Base-by-base conservation (phyloP, 352 stramenopile species). In the Phytophthora sansomeana region DNA sequence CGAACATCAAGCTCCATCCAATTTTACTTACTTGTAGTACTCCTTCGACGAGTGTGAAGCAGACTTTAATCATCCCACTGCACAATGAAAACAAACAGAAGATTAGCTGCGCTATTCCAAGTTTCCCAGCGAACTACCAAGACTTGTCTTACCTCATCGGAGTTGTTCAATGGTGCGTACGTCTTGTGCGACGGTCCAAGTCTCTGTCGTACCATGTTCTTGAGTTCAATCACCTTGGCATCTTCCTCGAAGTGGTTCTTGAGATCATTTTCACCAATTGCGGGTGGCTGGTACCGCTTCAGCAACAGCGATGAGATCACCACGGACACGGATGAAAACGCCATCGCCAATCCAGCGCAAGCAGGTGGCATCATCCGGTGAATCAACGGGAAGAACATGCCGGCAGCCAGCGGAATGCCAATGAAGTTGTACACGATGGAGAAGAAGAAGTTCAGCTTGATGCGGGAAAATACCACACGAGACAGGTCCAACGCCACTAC, bases 301-400 rank as follows among this genome's bases (percentile, higher is more conserved):
- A 97, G 63, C 36, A 93, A n/a, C 28, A 97, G 61, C 54, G 88
- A 96, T 21, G 89, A 96, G 13, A 91, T 59, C 3, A 97, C 86
- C 0, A 97, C 90, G 2, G 90, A 96, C 1, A 97, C 89, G 1
- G 89, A 96, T 26, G 88, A 96, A 49, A 96, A 92, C 2, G 89
- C 89, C 90, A 96, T 96, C 6, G 89, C 87, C 28, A 97, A 76
- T 26, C 90, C 90, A 19, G 90, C 89, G 39, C 87, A 95, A 5
- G 86, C 85, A 30, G 90, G 90, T 9, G 90, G 90, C 80, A 97
- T 92, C 75, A 81, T 93, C 29, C n/a, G n/a, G n/a, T n/a, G n/a
- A n/a, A n/a, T n/a, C n/a, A n/a, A n/a, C n/a, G n/a, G n/a, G n/a
- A n/a, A n/a, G n/a, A n/a, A n/a, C n/a, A n/a, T n/a, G n/a, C n/a